phyloP scores from a whole-genome alignment of 768 basidiomycete genomes.

The Mycena capillaripes region DNA sequence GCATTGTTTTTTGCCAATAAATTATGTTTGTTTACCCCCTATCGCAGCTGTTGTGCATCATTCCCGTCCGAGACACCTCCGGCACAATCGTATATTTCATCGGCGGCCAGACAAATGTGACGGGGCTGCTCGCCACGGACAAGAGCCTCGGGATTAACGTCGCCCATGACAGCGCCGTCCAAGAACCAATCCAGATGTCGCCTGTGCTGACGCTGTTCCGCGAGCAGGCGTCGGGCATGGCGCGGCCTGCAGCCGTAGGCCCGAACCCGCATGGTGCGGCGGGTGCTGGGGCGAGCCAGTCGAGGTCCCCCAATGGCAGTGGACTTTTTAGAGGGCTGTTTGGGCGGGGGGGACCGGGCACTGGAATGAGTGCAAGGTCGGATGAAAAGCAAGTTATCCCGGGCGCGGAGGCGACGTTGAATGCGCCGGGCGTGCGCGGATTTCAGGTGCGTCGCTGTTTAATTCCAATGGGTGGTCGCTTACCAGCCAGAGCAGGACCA shows the following conservation, averaged over 20 bases:
- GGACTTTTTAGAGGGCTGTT: slow-evolving; percentile 34
- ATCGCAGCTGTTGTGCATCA: slow-evolving; percentile 36
- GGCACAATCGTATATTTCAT: slow-evolving; percentile 36
- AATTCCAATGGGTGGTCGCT: background rate
- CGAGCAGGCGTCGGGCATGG: background rate
- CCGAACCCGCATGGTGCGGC: slow-evolving; percentile 8
- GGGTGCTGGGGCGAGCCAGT: background rate
- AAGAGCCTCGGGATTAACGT: slow-evolving; percentile 18
- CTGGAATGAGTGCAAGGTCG: background rate
- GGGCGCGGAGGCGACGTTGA: slow-evolving; percentile 35
- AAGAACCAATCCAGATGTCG: slow-evolving; percentile 28
- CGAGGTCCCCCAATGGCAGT: background rate
- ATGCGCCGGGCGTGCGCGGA: slow-evolving; percentile 9
- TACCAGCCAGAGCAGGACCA: slow-evolving; percentile 18
- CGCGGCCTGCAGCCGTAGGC: background rate
- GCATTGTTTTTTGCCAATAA: too few species aligned
- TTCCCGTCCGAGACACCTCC: slow-evolving; percentile 30
- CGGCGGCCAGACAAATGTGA: slow-evolving; percentile 37
- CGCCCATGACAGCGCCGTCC: background rate
- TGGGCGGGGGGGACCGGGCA: slow-evolving; percentile 5
- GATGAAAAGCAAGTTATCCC: slow-evolving; percentile 35
- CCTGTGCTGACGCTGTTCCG: slow-evolving; percentile 23
- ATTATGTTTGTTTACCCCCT: too few species aligned
- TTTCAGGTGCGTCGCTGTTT: slow-evolving; percentile 16
- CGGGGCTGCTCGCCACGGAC: slow-evolving; percentile 30